Percentiles rank a stretch among this genome's conserved stretches.
Conservation (phyloP, 257 asterid genomes). For the Solanum sejunctum region DNA sequence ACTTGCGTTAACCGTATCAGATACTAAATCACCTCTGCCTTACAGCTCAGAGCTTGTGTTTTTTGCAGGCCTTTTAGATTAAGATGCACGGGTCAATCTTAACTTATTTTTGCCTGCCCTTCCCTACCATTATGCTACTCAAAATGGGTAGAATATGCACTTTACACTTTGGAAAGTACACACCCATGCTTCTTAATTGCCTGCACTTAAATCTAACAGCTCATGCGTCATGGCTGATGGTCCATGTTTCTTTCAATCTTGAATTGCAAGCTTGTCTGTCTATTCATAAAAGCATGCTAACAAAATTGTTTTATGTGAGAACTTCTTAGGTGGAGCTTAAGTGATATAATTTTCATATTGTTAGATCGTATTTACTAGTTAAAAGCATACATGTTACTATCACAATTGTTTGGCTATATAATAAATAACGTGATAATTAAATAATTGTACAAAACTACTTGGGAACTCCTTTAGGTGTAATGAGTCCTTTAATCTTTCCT, state of each 20-base stretch:
- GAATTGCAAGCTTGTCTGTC: not conserved
- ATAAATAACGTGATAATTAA: too few relatives aligned
- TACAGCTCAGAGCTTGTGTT: not conserved
- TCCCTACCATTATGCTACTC: not conserved
- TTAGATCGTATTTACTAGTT: not conserved
- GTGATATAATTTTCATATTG: not conserved
- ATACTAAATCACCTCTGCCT: not conserved
- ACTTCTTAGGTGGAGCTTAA: not conserved
- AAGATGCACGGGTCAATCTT: not conserved
- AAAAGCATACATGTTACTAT: not conserved
- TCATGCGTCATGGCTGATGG: not conserved
- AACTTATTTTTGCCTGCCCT: not conserved
- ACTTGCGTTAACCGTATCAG: accelerated
- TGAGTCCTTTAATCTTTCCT: too few relatives aligned
- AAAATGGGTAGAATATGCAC: not conserved
- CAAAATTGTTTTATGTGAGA: not conserved
- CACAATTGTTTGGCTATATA: not conserved
- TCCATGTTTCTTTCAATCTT: not conserved
- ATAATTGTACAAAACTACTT: too few relatives aligned
- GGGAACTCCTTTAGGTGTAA: too few relatives aligned
- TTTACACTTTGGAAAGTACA: not conserved
- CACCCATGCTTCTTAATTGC: not conserved
- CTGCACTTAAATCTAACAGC: not conserved
- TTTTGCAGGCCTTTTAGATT: not conserved
- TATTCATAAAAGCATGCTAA: not conserved